A percentile compares a stretch with the other conserved stretches of the same genome.
Conservation (phyloP, 352 stramenopile genomes). For the Phytophthora idaei region DNA sequence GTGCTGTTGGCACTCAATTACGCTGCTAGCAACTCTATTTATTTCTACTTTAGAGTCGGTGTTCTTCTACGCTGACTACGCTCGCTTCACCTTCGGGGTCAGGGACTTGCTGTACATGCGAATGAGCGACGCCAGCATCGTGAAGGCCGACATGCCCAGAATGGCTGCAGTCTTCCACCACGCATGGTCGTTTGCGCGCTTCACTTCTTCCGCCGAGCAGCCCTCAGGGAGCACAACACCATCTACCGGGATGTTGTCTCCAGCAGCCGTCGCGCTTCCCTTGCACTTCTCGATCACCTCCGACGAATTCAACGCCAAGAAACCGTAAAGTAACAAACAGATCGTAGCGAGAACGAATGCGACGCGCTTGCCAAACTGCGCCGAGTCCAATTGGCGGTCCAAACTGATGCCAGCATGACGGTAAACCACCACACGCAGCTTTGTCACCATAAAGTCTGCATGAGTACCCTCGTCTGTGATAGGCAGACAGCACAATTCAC, state of each 20-base stretch:
- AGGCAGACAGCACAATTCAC: conserved; percentile 64
- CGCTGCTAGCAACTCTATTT: background rate
- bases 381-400: conserved; percentile 63
- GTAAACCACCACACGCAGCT: conserved; percentile 73
- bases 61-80: conserved; percentile 25
- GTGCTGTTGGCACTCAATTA: background rate
- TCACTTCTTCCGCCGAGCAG: conserved; percentile 54
- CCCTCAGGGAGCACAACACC: conserved; percentile 32
- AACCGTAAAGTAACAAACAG: conserved; percentile 62
- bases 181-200: conserved; percentile 42
- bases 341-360: conserved; percentile 64
- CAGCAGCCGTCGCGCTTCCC: conserved; percentile 8
- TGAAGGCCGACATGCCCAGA: conserved; percentile 59
- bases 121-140: conserved; percentile 62
- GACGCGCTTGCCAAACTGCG: conserved; percentile 62
- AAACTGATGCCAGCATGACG: conserved; percentile 56
- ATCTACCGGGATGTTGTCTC: conserved; percentile 23
- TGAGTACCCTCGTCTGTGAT: conserved; percentile 51
- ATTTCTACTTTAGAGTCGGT: background rate
- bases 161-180: conserved; percentile 64
- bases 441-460: conserved; percentile 57
- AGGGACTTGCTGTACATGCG: conserved; percentile 73
- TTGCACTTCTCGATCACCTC: conserved; percentile 51
- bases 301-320: conserved; percentile 59
- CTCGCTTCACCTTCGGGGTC: conserved; percentile 66